A percentile compares a stretch with the other conserved stretches of the same genome.
Evolutionary conservation across 108 stramenopile species (phyloP).

Genomic region (Pinguiococcus pyrenoidosus): DNA sequence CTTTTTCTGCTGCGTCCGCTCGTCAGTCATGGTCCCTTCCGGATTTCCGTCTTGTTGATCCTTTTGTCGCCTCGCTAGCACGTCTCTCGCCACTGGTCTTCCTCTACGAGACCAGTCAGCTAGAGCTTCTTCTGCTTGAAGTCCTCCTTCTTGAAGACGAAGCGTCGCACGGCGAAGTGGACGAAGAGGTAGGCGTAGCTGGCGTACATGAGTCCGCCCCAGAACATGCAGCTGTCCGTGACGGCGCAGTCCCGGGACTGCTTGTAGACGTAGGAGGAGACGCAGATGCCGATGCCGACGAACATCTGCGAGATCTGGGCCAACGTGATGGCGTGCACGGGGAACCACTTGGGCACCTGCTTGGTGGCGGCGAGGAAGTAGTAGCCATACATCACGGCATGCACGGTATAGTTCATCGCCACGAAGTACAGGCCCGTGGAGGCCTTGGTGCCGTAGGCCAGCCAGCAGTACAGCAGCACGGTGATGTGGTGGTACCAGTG

Average conservation of each 20-base stretch:
- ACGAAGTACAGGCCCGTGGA: constrained; percentile 86
- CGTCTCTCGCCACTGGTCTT: too few relatives aligned
- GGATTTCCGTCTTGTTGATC: too few relatives aligned
- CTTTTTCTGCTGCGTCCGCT: too few relatives aligned
- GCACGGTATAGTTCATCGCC: constrained; percentile 47
- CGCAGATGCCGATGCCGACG: constrained; percentile 7
- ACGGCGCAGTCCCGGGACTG: neutral
- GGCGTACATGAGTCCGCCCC: constrained; percentile 11
- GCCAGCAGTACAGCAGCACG: constrained; percentile 91
- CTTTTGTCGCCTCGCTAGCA: too few relatives aligned
- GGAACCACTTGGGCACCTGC: constrained; percentile 7
- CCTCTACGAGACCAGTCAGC: too few relatives aligned
- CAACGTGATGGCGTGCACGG: constrained; percentile 10
- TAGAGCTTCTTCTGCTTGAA: too few relatives aligned
- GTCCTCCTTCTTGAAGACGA: constrained; percentile 1
- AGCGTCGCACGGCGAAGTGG: constrained; percentile 6
- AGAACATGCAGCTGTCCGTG: neutral
- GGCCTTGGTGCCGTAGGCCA: constrained; percentile 70
- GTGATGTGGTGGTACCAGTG: constrained; percentile 98
- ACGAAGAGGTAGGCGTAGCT: constrained; percentile 11
- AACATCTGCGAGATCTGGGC: constrained; percentile 20
- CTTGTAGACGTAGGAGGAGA: constrained; percentile 2
- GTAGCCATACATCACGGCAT: constrained; percentile 30
- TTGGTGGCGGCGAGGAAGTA: constrained; percentile 9
- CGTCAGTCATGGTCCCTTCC: too few relatives aligned